phyloP scores from a whole-genome alignment of 1,284 basidiomycete genomes.

The Moniliophthora roreri region DNA sequence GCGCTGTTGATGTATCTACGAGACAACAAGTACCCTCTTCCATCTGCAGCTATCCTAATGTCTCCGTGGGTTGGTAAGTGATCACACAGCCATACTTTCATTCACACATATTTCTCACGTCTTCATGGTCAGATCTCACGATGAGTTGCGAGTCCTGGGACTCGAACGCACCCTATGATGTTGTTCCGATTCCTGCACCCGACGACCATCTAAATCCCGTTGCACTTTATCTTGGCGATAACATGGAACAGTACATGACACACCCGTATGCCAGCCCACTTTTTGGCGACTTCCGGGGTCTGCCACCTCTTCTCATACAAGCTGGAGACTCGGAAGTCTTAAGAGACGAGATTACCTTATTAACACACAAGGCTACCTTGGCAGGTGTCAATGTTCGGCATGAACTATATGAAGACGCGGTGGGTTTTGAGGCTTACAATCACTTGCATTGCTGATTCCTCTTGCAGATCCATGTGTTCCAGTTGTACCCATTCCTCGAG shows the following conservation, averaged over 20 bases:
- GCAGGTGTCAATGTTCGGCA: slow-evolving; percentile 89
- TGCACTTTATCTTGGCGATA: slow-evolving; percentile 87
- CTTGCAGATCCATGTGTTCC: slow-evolving; percentile 84
- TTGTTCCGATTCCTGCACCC: slow-evolving; percentile 72
- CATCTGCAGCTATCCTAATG: slow-evolving; percentile 82
- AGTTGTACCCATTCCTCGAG: slow-evolving; percentile 82
- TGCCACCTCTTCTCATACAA: slow-evolving; percentile 93
- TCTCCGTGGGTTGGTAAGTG: slow-evolving; percentile 91
- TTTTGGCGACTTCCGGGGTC: slow-evolving; percentile 87
- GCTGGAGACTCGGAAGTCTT: slow-evolving; percentile 94
- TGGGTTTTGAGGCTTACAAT: slow-evolving; percentile 43
- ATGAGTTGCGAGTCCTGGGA: slow-evolving; percentile 99
- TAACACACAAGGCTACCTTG: slow-evolving; percentile 91
- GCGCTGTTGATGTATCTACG: slow-evolving; percentile 92
- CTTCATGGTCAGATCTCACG: slow-evolving; percentile 70
- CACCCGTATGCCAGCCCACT: slow-evolving; percentile 96
- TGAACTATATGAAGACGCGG: slow-evolving; percentile 92
- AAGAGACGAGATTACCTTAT: slow-evolving; percentile 88
- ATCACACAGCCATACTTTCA: not conserved
- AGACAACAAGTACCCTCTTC: slow-evolving; percentile 80
- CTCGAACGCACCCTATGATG: slow-evolving; percentile 82
- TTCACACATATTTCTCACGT: slow-evolving; percentile 9
- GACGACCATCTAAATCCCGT: slow-evolving; percentile 94
- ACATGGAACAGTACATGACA: slow-evolving; percentile 83
- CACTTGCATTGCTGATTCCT: slow-evolving; percentile 8